Conservation (phyloP, 2,329 filamentous ascomycete genomes). For the Cladophialophora yegresii region DNA sequence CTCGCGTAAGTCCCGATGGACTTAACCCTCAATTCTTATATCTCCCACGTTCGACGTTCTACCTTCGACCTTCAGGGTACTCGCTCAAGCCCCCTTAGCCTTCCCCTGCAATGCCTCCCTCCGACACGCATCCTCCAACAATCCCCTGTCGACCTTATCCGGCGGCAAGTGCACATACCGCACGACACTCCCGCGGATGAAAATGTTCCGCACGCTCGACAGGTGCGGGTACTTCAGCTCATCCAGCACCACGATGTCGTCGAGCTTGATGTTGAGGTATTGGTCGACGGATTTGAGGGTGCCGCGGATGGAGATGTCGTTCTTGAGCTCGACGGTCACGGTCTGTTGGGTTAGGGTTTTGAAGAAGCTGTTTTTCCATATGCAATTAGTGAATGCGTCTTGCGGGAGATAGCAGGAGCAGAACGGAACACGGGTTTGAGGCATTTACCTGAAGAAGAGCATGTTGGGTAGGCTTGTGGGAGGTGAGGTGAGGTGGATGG, state of each 20-base stretch:
- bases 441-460: slow-evolving; percentile 31
- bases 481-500: not conserved
- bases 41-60: not conserved
- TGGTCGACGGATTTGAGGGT: slow-evolving; percentile 97
- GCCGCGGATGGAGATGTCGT: slow-evolving; percentile 95
- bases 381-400: not conserved
- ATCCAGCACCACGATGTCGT: slow-evolving; percentile 89
- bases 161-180: slow-evolving; percentile 87
- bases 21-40: not conserved
- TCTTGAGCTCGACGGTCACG: slow-evolving; percentile 98
- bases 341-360: slow-evolving; percentile 97
- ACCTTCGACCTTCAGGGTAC: not conserved
- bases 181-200: slow-evolving; percentile 90
- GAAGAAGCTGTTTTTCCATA: slow-evolving; percentile 65
- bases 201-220: slow-evolving; percentile 89
- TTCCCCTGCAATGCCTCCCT: slow-evolving; percentile 60
- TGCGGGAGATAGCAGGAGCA: not conserved
- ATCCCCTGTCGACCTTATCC: slow-evolving; percentile 76
- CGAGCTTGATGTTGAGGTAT: slow-evolving; percentile 98
- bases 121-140: slow-evolving; percentile 87
- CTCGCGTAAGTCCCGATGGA: not conserved
- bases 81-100: slow-evolving; percentile 20
- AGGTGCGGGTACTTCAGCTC: slow-evolving; percentile 94
- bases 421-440: not conserved
- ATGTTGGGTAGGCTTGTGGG: slow-evolving; percentile 13